Evolutionary conservation across 208 protist genomes (phyloP).

Genomic region (Acanthamoeba lenticulata): DNA sequence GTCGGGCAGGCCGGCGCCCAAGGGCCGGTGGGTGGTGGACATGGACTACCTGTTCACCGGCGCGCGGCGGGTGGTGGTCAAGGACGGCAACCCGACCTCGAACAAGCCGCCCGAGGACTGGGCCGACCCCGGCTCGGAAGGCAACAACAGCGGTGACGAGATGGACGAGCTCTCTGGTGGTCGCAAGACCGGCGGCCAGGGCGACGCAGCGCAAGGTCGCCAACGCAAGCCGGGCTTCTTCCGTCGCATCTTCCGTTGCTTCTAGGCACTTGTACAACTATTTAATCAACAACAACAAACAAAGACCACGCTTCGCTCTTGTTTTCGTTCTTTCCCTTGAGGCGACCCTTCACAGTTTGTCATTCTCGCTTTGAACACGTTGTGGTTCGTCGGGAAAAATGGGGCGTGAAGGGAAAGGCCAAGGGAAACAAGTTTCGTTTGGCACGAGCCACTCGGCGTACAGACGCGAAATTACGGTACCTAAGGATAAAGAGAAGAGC

Average conservation of each 20-base stretch:
- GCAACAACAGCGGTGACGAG: background rate
- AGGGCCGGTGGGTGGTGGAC: background rate
- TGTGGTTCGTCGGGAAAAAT: too few species aligned
- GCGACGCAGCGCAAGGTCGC: background rate
- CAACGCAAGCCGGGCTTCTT: background rate
- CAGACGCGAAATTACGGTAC: too few species aligned
- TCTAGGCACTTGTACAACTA: too few species aligned
- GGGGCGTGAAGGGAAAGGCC: too few species aligned
- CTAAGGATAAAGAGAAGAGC: too few species aligned
- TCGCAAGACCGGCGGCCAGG: background rate
- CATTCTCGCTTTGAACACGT: too few species aligned
- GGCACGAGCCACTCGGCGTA: too few species aligned
- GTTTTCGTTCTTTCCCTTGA: too few species aligned
- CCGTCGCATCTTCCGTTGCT: conserved; percentile 4
- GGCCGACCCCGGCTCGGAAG: background rate
- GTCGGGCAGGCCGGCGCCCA: background rate
- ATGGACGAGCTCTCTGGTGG: background rate
- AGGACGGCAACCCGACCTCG: conserved; percentile 3
- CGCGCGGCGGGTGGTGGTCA: background rate
- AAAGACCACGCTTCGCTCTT: too few species aligned
- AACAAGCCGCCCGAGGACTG: conserved; percentile 3
- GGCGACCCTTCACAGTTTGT: too few species aligned
- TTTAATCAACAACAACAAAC: too few species aligned
- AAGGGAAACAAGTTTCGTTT: too few species aligned
- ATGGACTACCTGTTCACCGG: conserved; percentile 25